phyloP scores from a whole-genome alignment of 2,329 filamentous ascomycete species.

The Aspergillus pseudonomiae region DNA sequence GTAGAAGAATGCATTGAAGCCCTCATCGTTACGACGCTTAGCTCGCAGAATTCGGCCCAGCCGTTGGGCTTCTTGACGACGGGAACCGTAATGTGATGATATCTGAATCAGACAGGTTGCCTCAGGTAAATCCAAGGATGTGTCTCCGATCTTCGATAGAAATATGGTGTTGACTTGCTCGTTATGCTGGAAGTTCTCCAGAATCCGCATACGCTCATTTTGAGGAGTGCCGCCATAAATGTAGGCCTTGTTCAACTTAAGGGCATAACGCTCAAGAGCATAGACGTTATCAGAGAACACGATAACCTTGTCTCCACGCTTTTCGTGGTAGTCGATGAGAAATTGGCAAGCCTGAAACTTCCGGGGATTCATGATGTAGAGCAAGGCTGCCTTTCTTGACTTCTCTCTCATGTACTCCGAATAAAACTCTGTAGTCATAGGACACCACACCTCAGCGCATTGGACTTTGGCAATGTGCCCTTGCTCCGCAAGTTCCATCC shows the following conservation, averaged over 20 bases:
- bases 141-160: slow-evolving; percentile 96
- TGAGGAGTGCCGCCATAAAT: slow-evolving; percentile 91
- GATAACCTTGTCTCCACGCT: slow-evolving; percentile 93
- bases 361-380: slow-evolving; percentile 96
- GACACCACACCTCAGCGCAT: slow-evolving; percentile 98
- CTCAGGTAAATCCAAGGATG: slow-evolving; percentile 94
- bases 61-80: slow-evolving; percentile 92
- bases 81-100: slow-evolving; percentile 94
- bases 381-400: slow-evolving; percentile 66
- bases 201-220: slow-evolving; percentile 78
- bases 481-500: slow-evolving; percentile 97
- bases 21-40: slow-evolving; percentile 94
- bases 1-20: slow-evolving; percentile 99
- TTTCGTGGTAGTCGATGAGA: slow-evolving; percentile 96
- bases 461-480: slow-evolving; percentile 97
- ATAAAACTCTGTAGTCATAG: slow-evolving; percentile 98
- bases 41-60: slow-evolving; percentile 91
- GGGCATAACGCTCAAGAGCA: slow-evolving; percentile 81
- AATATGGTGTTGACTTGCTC: slow-evolving; percentile 89
- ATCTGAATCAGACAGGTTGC: slow-evolving; percentile 97
- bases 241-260: slow-evolving; percentile 81
- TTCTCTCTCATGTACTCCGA: slow-evolving; percentile 82
- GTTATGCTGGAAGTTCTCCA: slow-evolving; percentile 96
- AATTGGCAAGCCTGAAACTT: slow-evolving; percentile 98
- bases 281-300: slow-evolving; percentile 98